These are phyloP conservation scores for Polychaeton citri DNA, from an alignment of 2,329 filamentous ascomycete genomes.

Conservation along the genomic window DNA sequence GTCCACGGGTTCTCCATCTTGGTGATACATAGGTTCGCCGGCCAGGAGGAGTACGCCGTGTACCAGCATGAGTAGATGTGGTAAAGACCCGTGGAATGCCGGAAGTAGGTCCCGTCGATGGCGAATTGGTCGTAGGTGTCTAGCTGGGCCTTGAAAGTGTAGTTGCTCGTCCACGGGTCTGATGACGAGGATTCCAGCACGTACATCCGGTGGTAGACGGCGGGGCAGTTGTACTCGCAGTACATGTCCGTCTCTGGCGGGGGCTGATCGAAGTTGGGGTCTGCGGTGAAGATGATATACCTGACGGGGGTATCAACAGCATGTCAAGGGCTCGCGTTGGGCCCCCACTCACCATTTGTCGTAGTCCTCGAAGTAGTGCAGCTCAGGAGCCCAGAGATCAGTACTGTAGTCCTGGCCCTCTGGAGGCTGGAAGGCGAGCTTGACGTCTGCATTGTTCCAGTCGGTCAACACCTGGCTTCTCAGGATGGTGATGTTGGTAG, in stretches of 20 bases:
- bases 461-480: conserved; percentile 29
- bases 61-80: conserved; percentile 31
- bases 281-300: conserved; percentile 42
- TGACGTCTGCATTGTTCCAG: conserved; percentile 31
- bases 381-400: conserved; percentile 38
- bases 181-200: conserved; percentile 30
- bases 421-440: conserved; percentile 29
- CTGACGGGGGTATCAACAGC: conserved; percentile 17
- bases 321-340: not conserved
- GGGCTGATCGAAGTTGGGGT: conserved; percentile 32
- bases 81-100: conserved; percentile 26
- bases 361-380: conserved; percentile 30
- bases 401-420: conserved; percentile 31
- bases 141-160: conserved; percentile 32
- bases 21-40: conserved; percentile 40
- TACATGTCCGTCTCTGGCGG: conserved; percentile 35
- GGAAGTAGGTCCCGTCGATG: conserved; percentile 41
- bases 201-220: conserved; percentile 40
- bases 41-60: conserved; percentile 35
- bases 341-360: not conserved
- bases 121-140: conserved; percentile 41
- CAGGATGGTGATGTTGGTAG: conserved; percentile 29
- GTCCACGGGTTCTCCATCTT: conserved; percentile 36
- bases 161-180: conserved; percentile 34
- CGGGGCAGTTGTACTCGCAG: conserved; percentile 36